phyloP scores from a whole-genome alignment of 495 filamentous ascomycete genomes.

The Ascodesmis nigricans region DNA sequence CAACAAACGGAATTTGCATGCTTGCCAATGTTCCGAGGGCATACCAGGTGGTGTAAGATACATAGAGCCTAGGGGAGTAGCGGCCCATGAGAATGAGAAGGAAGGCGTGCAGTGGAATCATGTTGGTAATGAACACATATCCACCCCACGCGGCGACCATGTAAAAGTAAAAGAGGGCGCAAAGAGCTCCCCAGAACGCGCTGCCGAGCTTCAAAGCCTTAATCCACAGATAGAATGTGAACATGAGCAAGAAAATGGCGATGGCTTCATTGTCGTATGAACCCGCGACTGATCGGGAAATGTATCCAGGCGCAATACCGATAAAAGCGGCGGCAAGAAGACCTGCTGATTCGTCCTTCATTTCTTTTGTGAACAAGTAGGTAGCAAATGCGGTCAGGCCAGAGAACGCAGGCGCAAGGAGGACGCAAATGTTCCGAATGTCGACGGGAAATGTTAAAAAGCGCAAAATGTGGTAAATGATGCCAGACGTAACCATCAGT shows the following conservation, averaged over 20 bases:
- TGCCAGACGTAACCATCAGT: conserved; percentile 96
- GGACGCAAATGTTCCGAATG: conserved; percentile 95
- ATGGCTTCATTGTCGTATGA: conserved; percentile 99
- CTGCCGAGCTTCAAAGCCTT: conserved; percentile 92
- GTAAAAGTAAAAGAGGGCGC: conserved; percentile 96
- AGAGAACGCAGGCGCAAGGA: conserved; percentile 88
- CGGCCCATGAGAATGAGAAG: conserved; percentile 92
- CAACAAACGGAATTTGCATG: conserved; percentile 99
- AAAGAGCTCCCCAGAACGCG: conserved; percentile 83
- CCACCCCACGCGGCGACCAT: conserved; percentile 99
- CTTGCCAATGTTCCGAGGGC: conserved; percentile 87
- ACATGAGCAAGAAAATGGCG: conserved; percentile 94
- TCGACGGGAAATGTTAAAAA: conserved; percentile 86
- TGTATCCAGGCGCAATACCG: conserved; percentile 94
- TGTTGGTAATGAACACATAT: conserved; percentile 98
- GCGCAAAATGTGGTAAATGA: conserved; percentile 84
- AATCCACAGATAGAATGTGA: conserved; percentile 98
- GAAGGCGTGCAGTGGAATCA: conserved; percentile 88
- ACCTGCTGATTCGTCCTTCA: conserved; percentile 82
- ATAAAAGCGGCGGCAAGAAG: conserved; percentile 89
- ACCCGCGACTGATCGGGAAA: conserved; percentile 89
- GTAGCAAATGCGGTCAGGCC: conserved; percentile 83
- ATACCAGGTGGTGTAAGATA: conserved; percentile 95
- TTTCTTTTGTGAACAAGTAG: conserved; percentile 92
- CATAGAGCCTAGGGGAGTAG: conserved; percentile 82